Conservation (phyloP, 1,139 yeast species). For the Spencermartinsiella ligniputridi region DNA sequence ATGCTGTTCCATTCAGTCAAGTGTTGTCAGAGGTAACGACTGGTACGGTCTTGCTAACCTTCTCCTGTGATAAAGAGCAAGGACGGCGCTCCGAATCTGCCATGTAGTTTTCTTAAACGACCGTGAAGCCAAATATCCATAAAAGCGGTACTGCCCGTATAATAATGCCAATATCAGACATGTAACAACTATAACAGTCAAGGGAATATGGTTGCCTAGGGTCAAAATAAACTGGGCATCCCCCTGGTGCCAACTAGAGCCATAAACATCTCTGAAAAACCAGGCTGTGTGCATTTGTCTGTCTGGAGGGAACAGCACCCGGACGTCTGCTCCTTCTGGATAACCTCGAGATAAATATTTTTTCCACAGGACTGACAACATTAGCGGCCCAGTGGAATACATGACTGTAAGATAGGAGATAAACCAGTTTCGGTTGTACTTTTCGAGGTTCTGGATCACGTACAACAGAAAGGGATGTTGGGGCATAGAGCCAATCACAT, state of each 20-base stretch:
- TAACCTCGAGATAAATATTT: constrained; percentile 68
- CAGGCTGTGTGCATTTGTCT: constrained; percentile 50
- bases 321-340: constrained; percentile 29
- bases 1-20: not conserved
- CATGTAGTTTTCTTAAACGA: not conserved
- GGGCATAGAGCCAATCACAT: constrained; percentile 88
- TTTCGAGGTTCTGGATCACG: constrained; percentile 58
- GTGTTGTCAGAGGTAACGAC: not conserved
- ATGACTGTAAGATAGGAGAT: constrained; percentile 88
- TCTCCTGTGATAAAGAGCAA: not conserved
- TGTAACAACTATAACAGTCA: constrained; percentile 68
- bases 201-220: constrained; percentile 63
- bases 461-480: constrained; percentile 79
- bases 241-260: constrained; percentile 85
- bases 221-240: constrained; percentile 75
- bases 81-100: too few species aligned
- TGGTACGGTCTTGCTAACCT: not conserved
- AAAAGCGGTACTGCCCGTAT: constrained; percentile 46
- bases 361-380: constrained; percentile 81
- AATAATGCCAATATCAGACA: constrained; percentile 53
- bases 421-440: constrained; percentile 40
- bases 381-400: constrained; percentile 91
- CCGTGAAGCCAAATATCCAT: constrained; percentile 15
- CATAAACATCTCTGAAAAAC: constrained; percentile 66
- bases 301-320: constrained; percentile 66